Base-by-base conservation (phyloP, 2,329 filamentous ascomycete genomes). In the Calonectria pauciramosa region DNA sequence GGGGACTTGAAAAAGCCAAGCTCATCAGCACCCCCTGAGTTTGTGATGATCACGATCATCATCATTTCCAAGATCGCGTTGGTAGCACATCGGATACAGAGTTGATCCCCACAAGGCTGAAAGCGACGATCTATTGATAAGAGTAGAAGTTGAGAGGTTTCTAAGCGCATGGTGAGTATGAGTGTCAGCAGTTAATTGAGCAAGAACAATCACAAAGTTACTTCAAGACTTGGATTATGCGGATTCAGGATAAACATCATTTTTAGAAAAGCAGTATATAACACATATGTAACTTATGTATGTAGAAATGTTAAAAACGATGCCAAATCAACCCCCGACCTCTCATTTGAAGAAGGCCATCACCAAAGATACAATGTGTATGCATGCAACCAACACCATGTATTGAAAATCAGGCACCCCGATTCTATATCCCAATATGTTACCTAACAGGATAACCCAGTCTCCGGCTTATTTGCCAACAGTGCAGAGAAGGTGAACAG, bases 401-500 rank as follows among this genome's bases (percentile, higher is more conserved):
- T 73, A 67, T 65, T 63, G 47, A 70, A 75, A 71, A 73, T 47
- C 54, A 71, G 32, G 65, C 60, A 69, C 70, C 67, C 73, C 71
- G n/a, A 73, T 73, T 60, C 65, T 66, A 69, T 73, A 49, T 44
- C 49, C 28, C 70, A 67, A n/a, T 18, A 23, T 26, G 30, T 18
- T 11, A n/a, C 16, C 23, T 2, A 1, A 3, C 2, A 10, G 18
- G 20, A n/a, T 11, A 26, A 18, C 11, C 13, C 4, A 20, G 34
- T 16, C n/a, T 7, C 10, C 2, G 7, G 4, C 51, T 38, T 60
- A 28, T 80, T 83, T 84, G 77, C 81, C 83, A 59, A 87, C 80
- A 41, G 77, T 81, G 76, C 85, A 80, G 5, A 72, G 67, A 10
- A 87, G 78, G 75, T 75, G 72, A 63, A 80, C 80, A 34, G 79